Base-by-base conservation (phyloP, 2,329 filamentous ascomycete species). In the Myriangium duriaei region DNA sequence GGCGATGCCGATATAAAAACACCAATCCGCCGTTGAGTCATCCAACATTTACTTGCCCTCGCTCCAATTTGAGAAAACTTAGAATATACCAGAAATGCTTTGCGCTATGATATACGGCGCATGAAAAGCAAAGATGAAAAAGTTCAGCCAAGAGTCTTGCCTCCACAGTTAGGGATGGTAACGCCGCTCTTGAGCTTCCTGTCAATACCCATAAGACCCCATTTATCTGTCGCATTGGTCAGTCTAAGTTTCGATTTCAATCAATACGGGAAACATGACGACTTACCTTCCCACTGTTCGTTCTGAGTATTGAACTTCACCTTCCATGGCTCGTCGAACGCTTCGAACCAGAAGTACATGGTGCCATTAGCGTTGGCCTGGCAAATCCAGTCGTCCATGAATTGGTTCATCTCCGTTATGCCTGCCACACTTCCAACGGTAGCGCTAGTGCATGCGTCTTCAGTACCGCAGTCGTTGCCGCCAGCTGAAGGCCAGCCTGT, bases 301-400 rank as follows among this genome's bases (percentile, higher is more conserved):
- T 30, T 16, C 4, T 14, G 21, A 18, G 39, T 41, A 19, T 41
- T 31, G 29, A 13, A 41, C 4, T 11, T 41, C 39, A 80, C 66
- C 64, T 96, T 95, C 88, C 88, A 96, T 2, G 86, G 86, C 67
- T 96, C 88, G 55, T 96, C 88, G 56, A 95, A 96, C 7, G 86
- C 85, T 55, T 87, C 83, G 57, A 96, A 95, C 75, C 88, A 96
- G 55, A 95, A 95, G 58, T 93, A 96, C 48, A 92, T 77, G 2
- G 86, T 95, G 32, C 79, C 81, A 51, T 94, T 93, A 15, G 64
- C 65, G 45, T 95, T 61, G 9, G 81, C 77, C 36, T 75, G 68
- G 57, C 88, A 96, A 0, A 96, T 76, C 79, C 83, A 96, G 46
- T 76, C 74, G 2, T 76, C 66, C 74, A 96, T 79, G 51, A 95